Evolutionary conservation across 176 grass and related monocot species (phyloP), one percentile per base, ranked within the genome.

Genomic region (Carex parvula): DNA sequence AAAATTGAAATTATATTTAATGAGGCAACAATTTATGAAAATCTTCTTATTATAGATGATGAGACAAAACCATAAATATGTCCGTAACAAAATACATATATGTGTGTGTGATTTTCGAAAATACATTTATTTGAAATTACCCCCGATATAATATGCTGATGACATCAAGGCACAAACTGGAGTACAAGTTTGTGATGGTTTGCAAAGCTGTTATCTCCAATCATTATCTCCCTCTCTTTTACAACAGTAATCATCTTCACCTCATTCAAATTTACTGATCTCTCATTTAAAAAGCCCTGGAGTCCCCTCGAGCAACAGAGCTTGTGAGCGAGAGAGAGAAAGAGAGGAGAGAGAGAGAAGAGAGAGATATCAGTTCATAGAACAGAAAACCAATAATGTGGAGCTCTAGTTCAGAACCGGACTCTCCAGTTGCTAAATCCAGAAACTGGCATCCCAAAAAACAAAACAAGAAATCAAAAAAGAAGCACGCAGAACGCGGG

Each of bases 381-480:
- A 85, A 64, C 29, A 79, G 16, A 57, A 58, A 70, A 70, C 14
- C 48, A 67, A 70, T 86, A 67, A 81, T 86, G 84, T 54, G 39
- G 84, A 86, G 84, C 75, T 86, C 74, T 80, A 70, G 15, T 66
- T 70, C 18, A 1, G 72, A 85, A 65, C 39, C 20, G n/a, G 57
- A 85, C 13, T 85, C 72, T 12, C 37, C 72, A 53, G 41, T 79
- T 15, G 21, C 61, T 13, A 81, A 79, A 10, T 41, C 53, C 11
- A 78, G 24, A 80, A 30, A 4, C 76, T 60, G 16, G 24, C 42
- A 53, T 37, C 72, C 8, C 30, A 60, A 35, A 20, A 73, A 22
- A 20, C 32, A 81, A 62, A 54, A 70, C 13, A 57, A 70, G 60
- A 41, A 35, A 65, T 37, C 53, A 10, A 50, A 46, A 24, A 12